Conservation (phyloP, 1,284 basidiomycete genomes). For the Sanghuangporus weigelae region DNA sequence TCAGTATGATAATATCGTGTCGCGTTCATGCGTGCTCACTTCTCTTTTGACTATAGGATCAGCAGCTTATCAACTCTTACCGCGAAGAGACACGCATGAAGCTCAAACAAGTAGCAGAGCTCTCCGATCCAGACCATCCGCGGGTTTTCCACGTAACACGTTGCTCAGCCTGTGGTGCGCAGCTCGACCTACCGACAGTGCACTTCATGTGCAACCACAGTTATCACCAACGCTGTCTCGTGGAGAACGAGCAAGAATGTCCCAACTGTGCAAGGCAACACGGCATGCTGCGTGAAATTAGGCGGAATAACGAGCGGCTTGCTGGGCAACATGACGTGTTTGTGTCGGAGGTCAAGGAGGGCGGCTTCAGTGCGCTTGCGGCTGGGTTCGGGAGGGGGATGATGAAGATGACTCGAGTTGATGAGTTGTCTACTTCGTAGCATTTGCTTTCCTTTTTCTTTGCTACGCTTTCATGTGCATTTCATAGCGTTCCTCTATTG, state of each 20-base stretch:
- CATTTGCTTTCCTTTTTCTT: background rate
- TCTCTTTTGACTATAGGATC: constrained; percentile 51
- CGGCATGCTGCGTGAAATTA: constrained; percentile 84
- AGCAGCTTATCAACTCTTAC: constrained; percentile 81
- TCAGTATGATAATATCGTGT: constrained; percentile 33
- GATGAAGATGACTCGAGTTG: constrained; percentile 28
- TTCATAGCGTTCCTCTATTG: background rate
- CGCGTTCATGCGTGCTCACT: constrained; percentile 9
- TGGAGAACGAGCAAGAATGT: constrained; percentile 85
- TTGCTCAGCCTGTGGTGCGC: constrained; percentile 83
- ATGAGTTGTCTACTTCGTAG: constrained; percentile 13
- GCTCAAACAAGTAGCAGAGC: constrained; percentile 73
- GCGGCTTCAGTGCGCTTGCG: constrained; percentile 79
- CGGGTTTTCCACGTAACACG: constrained; percentile 91
- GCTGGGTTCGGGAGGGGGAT: constrained; percentile 75
- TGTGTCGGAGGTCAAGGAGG: constrained; percentile 77
- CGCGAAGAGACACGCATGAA: constrained; percentile 80
- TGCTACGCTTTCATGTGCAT: background rate
- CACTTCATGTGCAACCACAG: constrained; percentile 99
- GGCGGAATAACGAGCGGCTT: constrained; percentile 76
- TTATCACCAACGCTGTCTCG: constrained; percentile 88
- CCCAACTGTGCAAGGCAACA: constrained; percentile 83
- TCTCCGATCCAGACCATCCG: constrained; percentile 73
- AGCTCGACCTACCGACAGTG: constrained; percentile 87
- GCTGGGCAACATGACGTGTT: constrained; percentile 90